These are phyloP conservation scores for Phytophthora kernoviae DNA, from an alignment of 352 stramenopile genomes.

Conservation along the genomic window DNA sequence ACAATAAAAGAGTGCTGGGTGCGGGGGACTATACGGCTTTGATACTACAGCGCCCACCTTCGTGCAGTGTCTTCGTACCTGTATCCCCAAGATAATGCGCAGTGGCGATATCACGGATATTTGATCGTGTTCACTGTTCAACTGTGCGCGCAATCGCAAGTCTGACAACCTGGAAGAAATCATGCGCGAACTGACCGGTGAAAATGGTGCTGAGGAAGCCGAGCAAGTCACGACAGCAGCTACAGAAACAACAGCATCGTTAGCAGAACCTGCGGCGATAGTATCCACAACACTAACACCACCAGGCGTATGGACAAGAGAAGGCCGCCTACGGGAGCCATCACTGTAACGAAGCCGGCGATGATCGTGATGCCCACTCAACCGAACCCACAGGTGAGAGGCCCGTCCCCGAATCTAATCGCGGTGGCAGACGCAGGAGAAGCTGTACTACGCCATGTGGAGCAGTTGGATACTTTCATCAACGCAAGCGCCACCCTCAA, in stretches of 20 bases:
- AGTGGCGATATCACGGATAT: constrained; percentile 7
- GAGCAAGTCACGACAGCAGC: not conserved
- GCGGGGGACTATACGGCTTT: too few species aligned
- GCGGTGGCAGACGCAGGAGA: constrained; percentile 19
- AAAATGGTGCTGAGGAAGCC: not conserved
- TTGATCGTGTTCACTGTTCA: constrained; percentile 14
- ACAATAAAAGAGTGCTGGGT: too few species aligned
- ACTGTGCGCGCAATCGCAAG: constrained; percentile 6
- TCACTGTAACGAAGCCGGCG: not conserved
- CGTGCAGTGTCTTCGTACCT: not conserved
- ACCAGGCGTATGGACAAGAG: not conserved
- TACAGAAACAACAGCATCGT: constrained; percentile 1
- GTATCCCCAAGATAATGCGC: constrained; percentile 17
- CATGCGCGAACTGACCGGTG: not conserved
- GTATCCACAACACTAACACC: not conserved
- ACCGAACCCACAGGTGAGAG: constrained; percentile 8
- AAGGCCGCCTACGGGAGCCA: not conserved
- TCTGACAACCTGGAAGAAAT: not conserved
- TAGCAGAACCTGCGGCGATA: not conserved
- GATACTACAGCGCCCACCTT: too few species aligned
- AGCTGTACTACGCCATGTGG: constrained; percentile 41
- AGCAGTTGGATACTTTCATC: constrained; percentile 47
- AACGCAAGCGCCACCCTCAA: constrained; percentile 38
- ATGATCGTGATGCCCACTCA: not conserved
- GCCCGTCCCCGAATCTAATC: constrained; percentile 14